phyloP scores from a whole-genome alignment of 2,329 filamentous ascomycete genomes.

The Fusarium brevicatenulatum region DNA sequence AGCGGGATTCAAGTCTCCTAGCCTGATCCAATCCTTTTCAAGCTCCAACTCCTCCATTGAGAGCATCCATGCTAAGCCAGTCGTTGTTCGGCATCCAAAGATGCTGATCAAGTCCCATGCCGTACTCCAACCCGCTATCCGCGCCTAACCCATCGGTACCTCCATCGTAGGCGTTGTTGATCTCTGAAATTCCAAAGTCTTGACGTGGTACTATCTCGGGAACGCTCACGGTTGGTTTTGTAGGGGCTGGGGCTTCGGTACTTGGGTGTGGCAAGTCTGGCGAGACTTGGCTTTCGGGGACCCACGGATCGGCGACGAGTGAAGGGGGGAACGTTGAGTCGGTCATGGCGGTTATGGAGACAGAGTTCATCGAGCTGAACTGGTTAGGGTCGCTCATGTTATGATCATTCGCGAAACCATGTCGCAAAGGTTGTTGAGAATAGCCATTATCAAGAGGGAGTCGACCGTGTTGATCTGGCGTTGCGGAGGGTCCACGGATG shows the following conservation, averaged over 20 bases:
- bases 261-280: slow-evolving; percentile 38
- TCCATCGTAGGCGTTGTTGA: slow-evolving; percentile 63
- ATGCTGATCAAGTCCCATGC: slow-evolving; percentile 55
- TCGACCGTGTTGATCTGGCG: slow-evolving; percentile 29
- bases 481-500: slow-evolving; percentile 36
- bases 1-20: background rate
- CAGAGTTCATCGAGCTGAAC: slow-evolving; percentile 28
- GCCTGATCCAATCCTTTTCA: slow-evolving; percentile 17
- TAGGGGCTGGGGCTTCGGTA: slow-evolving; percentile 26
- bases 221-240: slow-evolving; percentile 28
- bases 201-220: slow-evolving; percentile 35
- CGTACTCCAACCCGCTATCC: slow-evolving; percentile 55
- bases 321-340: slow-evolving; percentile 47
- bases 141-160: slow-evolving; percentile 59
- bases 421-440: slow-evolving; percentile 36
- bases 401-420: slow-evolving; percentile 44
- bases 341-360: slow-evolving; percentile 39
- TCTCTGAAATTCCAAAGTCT: slow-evolving; percentile 52
- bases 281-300: slow-evolving; percentile 44
- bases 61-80: slow-evolving; percentile 48
- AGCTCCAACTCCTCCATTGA: slow-evolving; percentile 47
- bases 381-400: slow-evolving; percentile 39
- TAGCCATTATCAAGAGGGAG: slow-evolving; percentile 37
- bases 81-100: slow-evolving; percentile 50
- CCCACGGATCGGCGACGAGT: slow-evolving; percentile 46